phyloP scores from a whole-genome alignment of 352 stramenopile genomes.

The Phytopythium oedochilum region DNA sequence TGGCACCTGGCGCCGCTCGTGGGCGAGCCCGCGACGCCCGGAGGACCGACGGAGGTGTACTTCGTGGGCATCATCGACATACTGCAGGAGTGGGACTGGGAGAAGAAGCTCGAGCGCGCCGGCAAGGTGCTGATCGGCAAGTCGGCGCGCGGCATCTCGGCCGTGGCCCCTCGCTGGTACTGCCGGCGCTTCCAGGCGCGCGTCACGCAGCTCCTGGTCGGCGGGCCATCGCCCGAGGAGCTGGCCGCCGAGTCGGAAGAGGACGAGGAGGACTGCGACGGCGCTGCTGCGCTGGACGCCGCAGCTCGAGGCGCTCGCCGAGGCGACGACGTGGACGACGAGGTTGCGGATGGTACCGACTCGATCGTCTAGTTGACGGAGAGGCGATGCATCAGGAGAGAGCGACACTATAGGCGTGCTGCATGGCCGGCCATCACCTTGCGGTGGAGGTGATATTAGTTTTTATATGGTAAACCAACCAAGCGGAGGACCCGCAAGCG shows the following conservation, averaged over 20 bases:
- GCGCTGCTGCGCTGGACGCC: conserved; percentile 6
- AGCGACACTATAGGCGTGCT: too few relatives aligned
- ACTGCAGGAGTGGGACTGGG: conserved; percentile 78
- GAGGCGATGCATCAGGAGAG: too few relatives aligned
- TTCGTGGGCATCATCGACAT: conserved; percentile 86
- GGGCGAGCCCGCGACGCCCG: conserved; percentile 17
- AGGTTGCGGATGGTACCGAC: not conserved
- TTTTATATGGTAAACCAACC: too few relatives aligned
- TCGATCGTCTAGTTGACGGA: not conserved
- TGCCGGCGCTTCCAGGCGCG: conserved; percentile 62
- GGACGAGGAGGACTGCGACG: conserved; percentile 14
- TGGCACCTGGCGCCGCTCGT: conserved; percentile 18
- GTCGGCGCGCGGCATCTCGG: conserved; percentile 58
- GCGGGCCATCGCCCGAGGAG: conserved; percentile 19
- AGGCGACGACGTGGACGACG: not conserved
- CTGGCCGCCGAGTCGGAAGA: conserved; percentile 18
- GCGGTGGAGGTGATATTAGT: too few relatives aligned
- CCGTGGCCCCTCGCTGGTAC: conserved; percentile 55
- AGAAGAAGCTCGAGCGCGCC: conserved; percentile 70
- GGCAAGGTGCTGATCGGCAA: conserved; percentile 73
- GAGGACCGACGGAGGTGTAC: conserved; percentile 51
- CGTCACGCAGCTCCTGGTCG: conserved; percentile 43
- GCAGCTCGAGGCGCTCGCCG: conserved; percentile 8
- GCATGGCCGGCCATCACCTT: too few relatives aligned
- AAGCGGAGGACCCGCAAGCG: too few relatives aligned